phyloP scores from a whole-genome alignment of 2,329 filamentous ascomycete genomes.

The Helminthosporium solani region DNA sequence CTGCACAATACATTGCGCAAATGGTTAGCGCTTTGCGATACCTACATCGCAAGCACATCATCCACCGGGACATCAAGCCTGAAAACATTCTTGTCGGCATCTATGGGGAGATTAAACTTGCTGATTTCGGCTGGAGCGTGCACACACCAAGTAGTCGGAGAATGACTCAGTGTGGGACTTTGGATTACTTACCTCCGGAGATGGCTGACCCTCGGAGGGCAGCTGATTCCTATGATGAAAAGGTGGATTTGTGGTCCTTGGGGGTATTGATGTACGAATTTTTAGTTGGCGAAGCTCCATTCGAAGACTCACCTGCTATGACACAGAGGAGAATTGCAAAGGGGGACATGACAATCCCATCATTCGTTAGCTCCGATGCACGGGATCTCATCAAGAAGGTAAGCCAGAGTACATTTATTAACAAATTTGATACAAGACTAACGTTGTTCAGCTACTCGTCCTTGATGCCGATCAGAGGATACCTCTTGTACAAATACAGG shows the following conservation, averaged over 20 bases:
- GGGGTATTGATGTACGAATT: slow-evolving; percentile 96
- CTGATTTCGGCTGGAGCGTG: slow-evolving; percentile 96
- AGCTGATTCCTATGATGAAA: slow-evolving; percentile 89
- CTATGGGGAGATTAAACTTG: slow-evolving; percentile 96
- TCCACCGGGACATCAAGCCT: slow-evolving; percentile 95
- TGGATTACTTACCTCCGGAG: slow-evolving; percentile 95
- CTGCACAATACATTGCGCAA: slow-evolving; percentile 81
- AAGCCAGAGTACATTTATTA: slow-evolving; percentile 33
- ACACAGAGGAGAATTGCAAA: slow-evolving; percentile 85
- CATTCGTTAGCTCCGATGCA: slow-evolving; percentile 86
- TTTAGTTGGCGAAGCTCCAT: slow-evolving; percentile 89
- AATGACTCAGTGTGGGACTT: slow-evolving; percentile 91
- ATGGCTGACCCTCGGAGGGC: slow-evolving; percentile 82
- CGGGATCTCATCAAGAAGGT: slow-evolving; percentile 89
- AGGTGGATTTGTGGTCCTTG: slow-evolving; percentile 93
- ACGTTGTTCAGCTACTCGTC: slow-evolving; percentile 60
- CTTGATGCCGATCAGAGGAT: slow-evolving; percentile 92
- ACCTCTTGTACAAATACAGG: slow-evolving; percentile 80
- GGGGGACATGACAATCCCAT: slow-evolving; percentile 88
- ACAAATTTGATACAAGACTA: slow-evolving; percentile 4
- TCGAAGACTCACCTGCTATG: slow-evolving; percentile 93
- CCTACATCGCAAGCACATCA: slow-evolving; percentile 93
- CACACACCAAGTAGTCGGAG: slow-evolving; percentile 91
- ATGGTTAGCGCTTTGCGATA: slow-evolving; percentile 87
- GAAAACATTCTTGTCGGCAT: slow-evolving; percentile 95